phyloP scores from a whole-genome alignment of 1,139 yeast genomes.

The Groenewaldozyma auringiensis region DNA sequence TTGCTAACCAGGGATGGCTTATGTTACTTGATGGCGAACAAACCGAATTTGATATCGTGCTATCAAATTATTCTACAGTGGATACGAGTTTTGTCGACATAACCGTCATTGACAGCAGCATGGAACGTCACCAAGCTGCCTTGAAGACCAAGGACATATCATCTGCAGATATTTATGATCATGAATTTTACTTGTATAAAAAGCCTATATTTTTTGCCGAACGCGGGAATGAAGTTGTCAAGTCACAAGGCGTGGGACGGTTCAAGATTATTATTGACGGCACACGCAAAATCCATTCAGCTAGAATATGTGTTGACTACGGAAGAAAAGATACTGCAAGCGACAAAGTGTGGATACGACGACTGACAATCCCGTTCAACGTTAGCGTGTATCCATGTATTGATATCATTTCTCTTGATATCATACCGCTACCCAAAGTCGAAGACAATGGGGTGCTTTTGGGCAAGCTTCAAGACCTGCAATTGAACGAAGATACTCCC shows the following conservation, averaged over 20 bases:
- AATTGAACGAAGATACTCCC: slow-evolving; percentile 4
- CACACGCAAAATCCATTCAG: slow-evolving; percentile 64
- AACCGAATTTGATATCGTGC: slow-evolving; percentile 41
- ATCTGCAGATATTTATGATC: slow-evolving; percentile 61
- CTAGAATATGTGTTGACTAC: slow-evolving; percentile 60
- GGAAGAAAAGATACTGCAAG: slow-evolving; percentile 30
- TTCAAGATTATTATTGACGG: slow-evolving; percentile 61
- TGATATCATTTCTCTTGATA: slow-evolving; percentile 67
- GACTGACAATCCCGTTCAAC: slow-evolving; percentile 54
- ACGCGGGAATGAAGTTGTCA: slow-evolving; percentile 17
- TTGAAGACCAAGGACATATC: slow-evolving; percentile 40
- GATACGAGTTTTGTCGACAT: slow-evolving; percentile 46
- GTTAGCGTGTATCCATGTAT: slow-evolving; percentile 64
- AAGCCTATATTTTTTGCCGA: slow-evolving; percentile 46
- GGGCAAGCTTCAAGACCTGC: neutral
- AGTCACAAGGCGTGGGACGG: slow-evolving; percentile 22
- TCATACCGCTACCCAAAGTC: slow-evolving; percentile 39
- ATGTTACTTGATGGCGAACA: slow-evolving; percentile 80
- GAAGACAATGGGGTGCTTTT: neutral
- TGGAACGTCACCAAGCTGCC: slow-evolving; percentile 50
- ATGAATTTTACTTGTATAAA: slow-evolving; percentile 59
- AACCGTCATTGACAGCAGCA: slow-evolving; percentile 66
- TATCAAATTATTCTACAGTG: slow-evolving; percentile 53
- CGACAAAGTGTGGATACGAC: slow-evolving; percentile 39
- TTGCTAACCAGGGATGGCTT: slow-evolving; percentile 53